A percentile compares a stretch with the other conserved stretches of the same genome.
Evolutionary conservation across 1,139 yeast genomes (phyloP).

Genomic region (Blastobotrys capitulatus): DNA sequence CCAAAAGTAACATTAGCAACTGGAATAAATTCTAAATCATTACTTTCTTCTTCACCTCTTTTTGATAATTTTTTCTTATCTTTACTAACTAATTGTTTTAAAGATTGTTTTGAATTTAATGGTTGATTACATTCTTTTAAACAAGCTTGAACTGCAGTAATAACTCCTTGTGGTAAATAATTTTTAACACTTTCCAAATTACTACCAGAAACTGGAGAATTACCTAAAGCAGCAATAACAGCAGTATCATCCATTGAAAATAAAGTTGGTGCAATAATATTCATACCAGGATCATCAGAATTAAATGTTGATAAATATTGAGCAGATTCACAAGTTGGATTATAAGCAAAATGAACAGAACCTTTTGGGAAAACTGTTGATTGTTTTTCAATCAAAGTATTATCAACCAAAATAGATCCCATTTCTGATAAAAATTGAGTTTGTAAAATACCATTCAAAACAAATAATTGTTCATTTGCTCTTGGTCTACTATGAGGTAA

Average conservation of each 20-base stretch:
- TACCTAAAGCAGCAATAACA: conserved; percentile 16
- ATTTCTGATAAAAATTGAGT: conserved; percentile 22
- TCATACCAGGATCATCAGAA: conserved; percentile 23
- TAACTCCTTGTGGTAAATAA: conserved; percentile 14
- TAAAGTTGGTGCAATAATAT: conserved; percentile 18
- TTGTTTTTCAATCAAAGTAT: conserved; percentile 15
- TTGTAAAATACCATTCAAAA: conserved; percentile 18
- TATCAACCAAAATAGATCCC: conserved; percentile 18
- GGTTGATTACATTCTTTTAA: conserved; percentile 10
- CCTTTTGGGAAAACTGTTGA: conserved; percentile 22
- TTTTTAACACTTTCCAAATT: conserved; percentile 14
- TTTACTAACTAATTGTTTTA: background rate
- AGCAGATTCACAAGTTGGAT: conserved; percentile 21
- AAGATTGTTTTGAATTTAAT: background rate
- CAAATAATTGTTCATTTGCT: conserved; percentile 22
- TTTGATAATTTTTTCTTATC: background rate
- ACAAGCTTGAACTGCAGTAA: conserved; percentile 15
- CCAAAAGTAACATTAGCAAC: background rate
- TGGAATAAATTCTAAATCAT: background rate
- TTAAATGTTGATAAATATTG: conserved; percentile 18
- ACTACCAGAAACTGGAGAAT: conserved; percentile 13
- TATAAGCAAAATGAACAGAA: conserved; percentile 19
- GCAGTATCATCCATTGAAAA: conserved; percentile 15
- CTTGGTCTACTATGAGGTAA: conserved; percentile 24
- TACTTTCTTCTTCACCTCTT: background rate